Conservation (phyloP, 345 rosid genomes). For the Kernera saxatilis region DNA sequence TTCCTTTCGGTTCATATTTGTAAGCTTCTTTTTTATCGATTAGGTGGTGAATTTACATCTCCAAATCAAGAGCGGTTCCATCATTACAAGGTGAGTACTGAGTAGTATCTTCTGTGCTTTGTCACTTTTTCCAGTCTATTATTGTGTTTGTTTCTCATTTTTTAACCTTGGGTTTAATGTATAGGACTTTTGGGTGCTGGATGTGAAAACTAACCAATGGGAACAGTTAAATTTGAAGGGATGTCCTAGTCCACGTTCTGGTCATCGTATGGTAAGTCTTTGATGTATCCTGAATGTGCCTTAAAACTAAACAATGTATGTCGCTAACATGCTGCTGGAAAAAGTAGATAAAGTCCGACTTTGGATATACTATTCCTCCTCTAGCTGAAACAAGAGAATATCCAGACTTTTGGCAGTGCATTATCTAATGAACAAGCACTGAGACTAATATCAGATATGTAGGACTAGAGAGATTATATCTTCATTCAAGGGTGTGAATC, state of each 20-base stretch:
- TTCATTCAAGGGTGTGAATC: neutral
- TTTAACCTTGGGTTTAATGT: neutral
- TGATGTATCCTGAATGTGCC: neutral
- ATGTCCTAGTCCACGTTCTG: conserved; percentile 87
- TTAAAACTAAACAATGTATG: neutral
- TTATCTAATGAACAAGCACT: neutral
- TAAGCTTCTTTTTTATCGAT: neutral
- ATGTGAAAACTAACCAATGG: conserved; percentile 92
- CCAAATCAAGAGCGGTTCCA: conserved; percentile 97
- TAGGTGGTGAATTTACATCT: conserved; percentile 97
- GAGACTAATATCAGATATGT: neutral
- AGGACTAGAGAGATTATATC: neutral
- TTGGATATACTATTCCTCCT: neutral
- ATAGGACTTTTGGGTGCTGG: conserved; percentile 94
- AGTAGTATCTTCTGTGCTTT: neutral
- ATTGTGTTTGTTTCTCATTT: neutral
- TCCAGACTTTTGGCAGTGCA: neutral
- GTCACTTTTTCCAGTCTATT: neutral
- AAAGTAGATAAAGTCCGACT: neutral
- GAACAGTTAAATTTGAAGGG: conserved; percentile 89
- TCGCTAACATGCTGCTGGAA: neutral
- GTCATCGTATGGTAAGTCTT: conserved; percentile 87
- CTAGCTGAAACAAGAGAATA: neutral
- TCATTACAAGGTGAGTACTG: conserved; percentile 92
- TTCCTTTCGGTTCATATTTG: neutral